Percentiles rank a stretch among this genome's conserved stretches.
These are phyloP conservation scores for Elsinoe perseae DNA, from an alignment of 2,329 filamentous ascomycete species.

Conservation along the genomic window DNA sequence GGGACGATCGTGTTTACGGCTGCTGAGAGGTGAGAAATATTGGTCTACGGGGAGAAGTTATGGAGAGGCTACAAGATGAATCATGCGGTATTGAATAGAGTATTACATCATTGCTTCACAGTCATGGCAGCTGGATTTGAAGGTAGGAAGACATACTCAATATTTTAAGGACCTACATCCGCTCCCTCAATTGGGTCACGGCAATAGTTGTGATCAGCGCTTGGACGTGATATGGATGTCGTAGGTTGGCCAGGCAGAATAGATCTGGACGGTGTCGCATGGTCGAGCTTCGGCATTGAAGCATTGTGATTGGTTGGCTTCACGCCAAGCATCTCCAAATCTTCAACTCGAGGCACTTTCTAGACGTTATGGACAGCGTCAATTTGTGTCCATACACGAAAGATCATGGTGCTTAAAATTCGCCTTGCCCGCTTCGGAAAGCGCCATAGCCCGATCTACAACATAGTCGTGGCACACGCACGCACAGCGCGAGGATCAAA, in stretches of 20 bases:
- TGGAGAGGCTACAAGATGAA: background rate
- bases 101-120: slow-evolving; percentile 6
- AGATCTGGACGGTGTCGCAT: too few relatives aligned
- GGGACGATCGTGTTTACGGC: too few relatives aligned
- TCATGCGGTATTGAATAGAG: background rate
- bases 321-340: slow-evolving; percentile 11
- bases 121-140: background rate
- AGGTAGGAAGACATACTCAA: too few relatives aligned
- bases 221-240: too few relatives aligned
- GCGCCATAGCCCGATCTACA: slow-evolving; percentile 85
- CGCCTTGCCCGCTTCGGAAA: slow-evolving; percentile 89
- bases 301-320: slow-evolving; percentile 10
- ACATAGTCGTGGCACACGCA: slow-evolving; percentile 91
- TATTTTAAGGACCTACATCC: too few relatives aligned
- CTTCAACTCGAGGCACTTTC: background rate
- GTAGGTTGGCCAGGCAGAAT: too few relatives aligned
- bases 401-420: slow-evolving; percentile 76
- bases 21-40: too few relatives aligned
- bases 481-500: slow-evolving; percentile 79
- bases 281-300: background rate
- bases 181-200: too few relatives aligned
- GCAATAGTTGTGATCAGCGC: too few relatives aligned
- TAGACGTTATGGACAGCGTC: too few relatives aligned
- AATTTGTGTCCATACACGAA: background rate
- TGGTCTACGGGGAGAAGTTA: background rate